These are phyloP conservation scores for Clavispora phyllophila DNA, from an alignment of 805 yeast genomes.

Conservation along the genomic window DNA sequence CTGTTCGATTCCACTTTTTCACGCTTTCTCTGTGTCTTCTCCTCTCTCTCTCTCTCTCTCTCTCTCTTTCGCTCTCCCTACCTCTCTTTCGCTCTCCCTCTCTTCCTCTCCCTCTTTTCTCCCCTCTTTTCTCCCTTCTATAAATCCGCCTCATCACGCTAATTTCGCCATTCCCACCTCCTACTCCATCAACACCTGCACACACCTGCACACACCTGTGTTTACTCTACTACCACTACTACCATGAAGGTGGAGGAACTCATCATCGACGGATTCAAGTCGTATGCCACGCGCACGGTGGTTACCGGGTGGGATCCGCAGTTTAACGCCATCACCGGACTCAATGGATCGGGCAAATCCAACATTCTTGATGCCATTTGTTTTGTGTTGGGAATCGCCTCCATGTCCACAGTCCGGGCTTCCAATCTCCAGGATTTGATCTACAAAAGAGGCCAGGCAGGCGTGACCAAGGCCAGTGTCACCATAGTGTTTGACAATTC, in stretches of 20 bases:
- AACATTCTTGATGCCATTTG: slow-evolving; percentile 96
- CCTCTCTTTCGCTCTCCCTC: too few relatives aligned
- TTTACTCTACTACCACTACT: not conserved
- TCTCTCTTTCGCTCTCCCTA: not conserved
- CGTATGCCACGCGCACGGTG: slow-evolving; percentile 95
- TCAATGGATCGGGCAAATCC: slow-evolving; percentile 97
- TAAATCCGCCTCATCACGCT: too few relatives aligned
- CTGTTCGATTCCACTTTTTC: too few relatives aligned
- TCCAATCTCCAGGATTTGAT: slow-evolving; percentile 88
- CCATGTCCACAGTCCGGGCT: slow-evolving; percentile 94
- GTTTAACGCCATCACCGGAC: slow-evolving; percentile 96
- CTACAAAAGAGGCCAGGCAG: slow-evolving; percentile 97
- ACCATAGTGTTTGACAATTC: slow-evolving; percentile 90
- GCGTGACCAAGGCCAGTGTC: slow-evolving; percentile 94
- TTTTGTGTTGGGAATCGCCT: slow-evolving; percentile 93
- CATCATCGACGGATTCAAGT: slow-evolving; percentile 95
- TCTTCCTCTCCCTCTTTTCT: too few relatives aligned
- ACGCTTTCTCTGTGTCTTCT: too few relatives aligned
- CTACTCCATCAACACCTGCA: not conserved
- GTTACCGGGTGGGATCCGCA: slow-evolving; percentile 93
- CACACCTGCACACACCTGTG: not conserved
- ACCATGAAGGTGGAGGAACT: slow-evolving; percentile 90
- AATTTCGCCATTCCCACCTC: too few relatives aligned
- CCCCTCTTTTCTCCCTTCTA: too few relatives aligned
- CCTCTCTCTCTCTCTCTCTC: not conserved